A percentile compares a stretch with the other conserved stretches of the same genome.
phyloP scores from a whole-genome alignment of 176 grass and related monocot genomes.

The Oryza coarctata region DNA sequence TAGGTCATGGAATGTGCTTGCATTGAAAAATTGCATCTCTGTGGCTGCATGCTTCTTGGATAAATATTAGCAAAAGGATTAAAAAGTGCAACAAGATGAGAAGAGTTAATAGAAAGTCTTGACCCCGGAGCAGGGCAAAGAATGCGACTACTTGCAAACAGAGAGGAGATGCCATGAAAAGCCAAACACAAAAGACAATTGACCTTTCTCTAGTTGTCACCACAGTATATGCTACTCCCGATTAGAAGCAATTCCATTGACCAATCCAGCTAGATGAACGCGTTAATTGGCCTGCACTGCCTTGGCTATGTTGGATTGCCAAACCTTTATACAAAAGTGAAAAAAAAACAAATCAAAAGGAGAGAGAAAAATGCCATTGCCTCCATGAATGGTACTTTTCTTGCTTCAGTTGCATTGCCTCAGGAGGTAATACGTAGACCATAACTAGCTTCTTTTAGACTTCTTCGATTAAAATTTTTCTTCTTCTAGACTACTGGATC shows the following conservation, averaged over 20 bases:
- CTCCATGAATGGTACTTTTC: constrained; percentile 38
- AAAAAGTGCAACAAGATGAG: background rate
- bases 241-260: constrained; percentile 48
- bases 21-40: background rate
- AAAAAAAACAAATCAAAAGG: constrained; percentile 3
- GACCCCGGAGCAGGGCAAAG: constrained; percentile 22
- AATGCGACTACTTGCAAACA: constrained; percentile 39
- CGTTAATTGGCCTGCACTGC: constrained; percentile 29
- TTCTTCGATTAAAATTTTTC: background rate
- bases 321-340: constrained; percentile 21
- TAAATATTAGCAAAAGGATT: constrained; percentile 22
- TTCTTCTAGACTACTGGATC: constrained; percentile 13
- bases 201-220: constrained; percentile 51
- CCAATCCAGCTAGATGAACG: constrained; percentile 30
- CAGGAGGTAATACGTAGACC: background rate
- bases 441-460: background rate
- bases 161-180: constrained; percentile 21
- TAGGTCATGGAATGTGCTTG: constrained; percentile 37
- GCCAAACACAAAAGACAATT: constrained; percentile 40
- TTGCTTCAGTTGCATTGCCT: constrained; percentile 34
- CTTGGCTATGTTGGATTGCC: constrained; percentile 4
- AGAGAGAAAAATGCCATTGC: background rate
- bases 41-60: constrained; percentile 23
- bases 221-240: constrained; percentile 40
- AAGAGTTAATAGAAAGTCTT: constrained; percentile 17